Percentiles rank a stretch among this genome's conserved stretches.
These are phyloP conservation scores for Neobulgaria alba DNA, from an alignment of 2,329 filamentous ascomycete genomes.

Conservation along the genomic window DNA sequence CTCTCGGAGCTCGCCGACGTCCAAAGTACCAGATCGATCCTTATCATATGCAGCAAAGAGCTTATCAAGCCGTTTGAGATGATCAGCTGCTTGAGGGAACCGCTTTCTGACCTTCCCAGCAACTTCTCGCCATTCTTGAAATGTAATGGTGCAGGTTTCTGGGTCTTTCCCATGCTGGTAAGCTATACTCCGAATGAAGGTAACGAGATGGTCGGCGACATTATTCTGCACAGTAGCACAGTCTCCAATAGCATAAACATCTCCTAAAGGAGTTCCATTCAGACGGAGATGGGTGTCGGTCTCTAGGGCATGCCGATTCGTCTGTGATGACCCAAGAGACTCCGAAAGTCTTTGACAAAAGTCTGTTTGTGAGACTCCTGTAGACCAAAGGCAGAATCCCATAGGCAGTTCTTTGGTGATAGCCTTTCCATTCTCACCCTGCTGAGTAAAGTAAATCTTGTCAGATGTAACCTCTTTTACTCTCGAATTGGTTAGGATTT, in stretches of 20 bases:
- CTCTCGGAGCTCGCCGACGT: slow-evolving; percentile 85
- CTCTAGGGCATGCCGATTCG: slow-evolving; percentile 84
- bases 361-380: slow-evolving; percentile 79
- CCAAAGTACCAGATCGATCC: slow-evolving; percentile 85
- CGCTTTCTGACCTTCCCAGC: slow-evolving; percentile 76
- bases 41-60: slow-evolving; percentile 90
- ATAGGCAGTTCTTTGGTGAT: slow-evolving; percentile 90
- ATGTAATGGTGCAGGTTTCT: slow-evolving; percentile 76
- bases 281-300: slow-evolving; percentile 90
- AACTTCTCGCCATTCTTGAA: slow-evolving; percentile 79
- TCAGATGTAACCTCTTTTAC: slow-evolving; percentile 82
- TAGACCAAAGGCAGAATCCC: slow-evolving; percentile 97
- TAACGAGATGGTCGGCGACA: slow-evolving; percentile 80
- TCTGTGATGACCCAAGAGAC: slow-evolving; percentile 70
- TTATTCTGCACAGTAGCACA: slow-evolving; percentile 98
- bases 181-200: slow-evolving; percentile 79
- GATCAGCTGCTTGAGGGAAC: slow-evolving; percentile 83
- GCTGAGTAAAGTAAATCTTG: slow-evolving; percentile 83
- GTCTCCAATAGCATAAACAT: slow-evolving; percentile 94
- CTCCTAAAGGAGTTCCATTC: slow-evolving; percentile 79
- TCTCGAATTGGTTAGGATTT: slow-evolving; percentile 84
- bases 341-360: slow-evolving; percentile 68
- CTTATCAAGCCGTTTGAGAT: slow-evolving; percentile 81
- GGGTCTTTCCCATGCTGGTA: slow-evolving; percentile 91
- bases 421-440: slow-evolving; percentile 59